Base-by-base conservation (phyloP, 2,329 filamentous ascomycete genomes). In the Aspergillus hortae region DNA sequence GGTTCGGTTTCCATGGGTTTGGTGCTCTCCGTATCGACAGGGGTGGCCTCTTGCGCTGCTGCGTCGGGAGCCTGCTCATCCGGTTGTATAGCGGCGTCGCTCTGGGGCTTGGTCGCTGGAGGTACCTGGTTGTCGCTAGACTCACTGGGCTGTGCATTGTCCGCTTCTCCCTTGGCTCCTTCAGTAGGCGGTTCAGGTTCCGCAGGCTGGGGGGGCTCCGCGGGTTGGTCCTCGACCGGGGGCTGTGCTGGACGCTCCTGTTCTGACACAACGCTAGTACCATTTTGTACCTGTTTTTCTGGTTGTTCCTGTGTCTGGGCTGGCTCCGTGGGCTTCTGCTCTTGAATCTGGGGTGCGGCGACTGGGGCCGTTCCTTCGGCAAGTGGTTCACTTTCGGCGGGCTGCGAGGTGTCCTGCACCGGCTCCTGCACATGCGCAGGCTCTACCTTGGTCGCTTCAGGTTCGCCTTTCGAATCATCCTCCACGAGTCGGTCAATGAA, bases 401-500 rank as follows among this genome's bases (percentile, higher is more conserved):
- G 46, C 51, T 62, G 53, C 40, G 52, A 56, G 6, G 53, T 46
- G 35, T 55, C 53, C 36, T 57, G 43, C 33, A 44, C 33, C 14
- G 53, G 48, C 27, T 63, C 57, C 11, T 58, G 49, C 50, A 56
- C 52, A 19, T 47, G 48, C 6, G 51, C 38, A 23, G 52, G 45
- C n/a, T 63, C 59, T 48, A 66, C 63, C 12, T 52, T 61, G 5
- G 44, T 19, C n/a, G 61, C 66, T n/a, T 61, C 63, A 43, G 66
- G 61, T 38, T 70, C 56, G 40, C 59, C 61, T n/a, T 68, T 62
- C 3, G 60, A 60, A 50, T 76, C 74, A 36, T 68, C 64, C 53
- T 78, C 74, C 11, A 76, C 66, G 43, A 92, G 72, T 53, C 86
- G 82, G 54, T 86, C 80, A 51, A 92, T 78, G 44, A 91, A 71